These are phyloP conservation scores for Amoeboaphelidium protococcarum DNA, from an alignment of 371 early-diverging fungal species.

Conservation along the genomic window DNA sequence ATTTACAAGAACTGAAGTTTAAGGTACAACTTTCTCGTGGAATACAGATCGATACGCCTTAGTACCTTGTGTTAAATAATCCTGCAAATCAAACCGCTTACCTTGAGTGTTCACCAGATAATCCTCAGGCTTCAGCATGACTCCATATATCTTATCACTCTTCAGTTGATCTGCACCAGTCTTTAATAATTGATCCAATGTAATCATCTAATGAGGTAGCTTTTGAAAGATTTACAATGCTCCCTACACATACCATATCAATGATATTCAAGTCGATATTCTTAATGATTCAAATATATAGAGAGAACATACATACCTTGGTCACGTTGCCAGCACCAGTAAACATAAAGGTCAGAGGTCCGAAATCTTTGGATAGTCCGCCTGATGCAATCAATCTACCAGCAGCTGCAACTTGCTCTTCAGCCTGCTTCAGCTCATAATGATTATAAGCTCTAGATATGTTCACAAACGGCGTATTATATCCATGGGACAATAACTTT, in stretches of 20 bases:
- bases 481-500: conserved; percentile 61
- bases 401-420: conserved; percentile 34
- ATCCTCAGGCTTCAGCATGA: conserved; percentile 44
- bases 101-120: conserved; percentile 46
- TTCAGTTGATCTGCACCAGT: conserved; percentile 15
- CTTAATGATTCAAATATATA: conserved; percentile 1
- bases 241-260: conserved; percentile 19
- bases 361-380: conserved; percentile 60
- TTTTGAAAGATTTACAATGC: conserved; percentile 66
- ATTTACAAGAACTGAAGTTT: conserved; percentile 59
- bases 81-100: conserved; percentile 19
- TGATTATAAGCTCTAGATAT: conserved; percentile 69
- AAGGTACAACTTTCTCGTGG: conserved; percentile 68
- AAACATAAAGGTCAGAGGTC: conserved; percentile 67
- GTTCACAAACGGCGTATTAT: conserved; percentile 74
- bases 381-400: conserved; percentile 54
- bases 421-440: conserved; percentile 43
- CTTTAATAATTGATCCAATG: conserved; percentile 35
- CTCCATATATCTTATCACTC: conserved; percentile 49
- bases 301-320: conserved; percentile 17
- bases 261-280: not conserved
- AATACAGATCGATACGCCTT: conserved; percentile 54
- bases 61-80: conserved; percentile 19
- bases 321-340: conserved; percentile 89
- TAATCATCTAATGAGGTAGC: conserved; percentile 71